Evolutionary conservation across 1,284 basidiomycete genomes (phyloP), one percentile per base, ranked within the genome.

Genomic region (Microstroma glucosiphilum): DNA sequence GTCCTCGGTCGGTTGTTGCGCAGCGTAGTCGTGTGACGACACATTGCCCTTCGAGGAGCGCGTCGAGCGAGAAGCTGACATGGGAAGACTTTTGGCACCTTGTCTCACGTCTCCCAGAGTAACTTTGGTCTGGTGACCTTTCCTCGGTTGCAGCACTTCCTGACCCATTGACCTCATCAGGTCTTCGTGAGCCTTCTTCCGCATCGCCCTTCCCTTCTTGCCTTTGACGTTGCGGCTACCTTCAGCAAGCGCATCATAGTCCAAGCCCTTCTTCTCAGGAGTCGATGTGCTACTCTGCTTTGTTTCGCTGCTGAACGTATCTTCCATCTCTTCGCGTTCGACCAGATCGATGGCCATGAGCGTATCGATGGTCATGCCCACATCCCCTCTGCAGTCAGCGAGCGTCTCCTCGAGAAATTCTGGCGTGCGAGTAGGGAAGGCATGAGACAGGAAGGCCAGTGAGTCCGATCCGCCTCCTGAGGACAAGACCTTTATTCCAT

Each of bases 61-160:
- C 17, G 46, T 4, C 4, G n/a, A n/a, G 23, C 46, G n/a, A 13
- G 21, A 23, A 19, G 51, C 26, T 13, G 51, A 25, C 43, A 21
- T 48, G 12, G 43, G 43, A 3, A n/a, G 43, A 21, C 17, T 21
- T 12, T 48, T 48, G 43, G 17, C 43, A 17, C 66, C 75, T 58
- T 70, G 67, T 9, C 75, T 66, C 7, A 73, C 65, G 46, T 76
- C 73, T 8, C 72, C 73, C 21, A 77, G 66, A 55, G 69, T 72
- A 49, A 73, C 69, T 2, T 59, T 72, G 13, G 51, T 54, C 17
- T 21, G 43, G 41, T 60, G 19, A 55, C 40, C 49, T 57, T 60
- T 57, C 55, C 54, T 43, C 37, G 30, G 26, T 11, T 17, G 40
- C 1, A 40, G 23, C 37, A 43, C 26, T 15, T 41, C 25, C 19